Evolutionary conservation across 2,329 filamentous ascomycete genomes (phyloP), one percentile per base, ranked within the genome.

Genomic region (Pseudocercospora vitis): DNA sequence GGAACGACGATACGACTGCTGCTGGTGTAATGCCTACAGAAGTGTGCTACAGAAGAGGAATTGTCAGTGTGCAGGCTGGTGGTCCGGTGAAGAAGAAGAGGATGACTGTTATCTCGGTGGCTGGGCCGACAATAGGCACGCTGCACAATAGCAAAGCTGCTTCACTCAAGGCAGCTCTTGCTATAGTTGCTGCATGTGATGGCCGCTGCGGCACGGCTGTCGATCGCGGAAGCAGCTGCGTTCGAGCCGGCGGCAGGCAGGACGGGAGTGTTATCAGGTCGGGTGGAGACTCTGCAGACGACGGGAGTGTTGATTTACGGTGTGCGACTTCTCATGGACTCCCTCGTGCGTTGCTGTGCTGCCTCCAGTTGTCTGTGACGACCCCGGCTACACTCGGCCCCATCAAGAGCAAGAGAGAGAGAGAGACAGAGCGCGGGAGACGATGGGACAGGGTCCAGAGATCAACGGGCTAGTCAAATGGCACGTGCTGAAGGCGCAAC

Each of bases 331-430:
- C 9, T 42, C 19, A n/a, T 18, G n/a, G 37, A n/a, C n/a, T n/a
- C n/a, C n/a, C n/a, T n/a, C n/a, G n/a, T n/a, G n/a, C n/a, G 40
- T 24, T 26, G 23, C 40, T 28, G 42, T 45, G 42, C 42, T n/a
- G 42, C 24, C 42, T 31, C 26, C 23, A 45, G n/a, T n/a, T n/a
- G n/a, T n/a, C n/a, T n/a, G n/a, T n/a, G n/a, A n/a, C n/a, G n/a
- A n/a, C n/a, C n/a, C n/a, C n/a, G n/a, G n/a, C n/a, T n/a, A n/a
- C n/a, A n/a, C n/a, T n/a, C n/a, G n/a, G n/a, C n/a, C n/a, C n/a
- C n/a, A n/a, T n/a, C n/a, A n/a, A n/a, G n/a, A n/a, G n/a, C n/a
- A n/a, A n/a, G n/a, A n/a, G n/a, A n/a, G n/a, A n/a, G n/a, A n/a
- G n/a, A n/a, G n/a, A n/a, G n/a, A n/a, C n/a, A n/a, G n/a, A n/a